phyloP scores from a whole-genome alignment of 1,284 basidiomycete genomes.

The Rhodotorula sp. region DNA sequence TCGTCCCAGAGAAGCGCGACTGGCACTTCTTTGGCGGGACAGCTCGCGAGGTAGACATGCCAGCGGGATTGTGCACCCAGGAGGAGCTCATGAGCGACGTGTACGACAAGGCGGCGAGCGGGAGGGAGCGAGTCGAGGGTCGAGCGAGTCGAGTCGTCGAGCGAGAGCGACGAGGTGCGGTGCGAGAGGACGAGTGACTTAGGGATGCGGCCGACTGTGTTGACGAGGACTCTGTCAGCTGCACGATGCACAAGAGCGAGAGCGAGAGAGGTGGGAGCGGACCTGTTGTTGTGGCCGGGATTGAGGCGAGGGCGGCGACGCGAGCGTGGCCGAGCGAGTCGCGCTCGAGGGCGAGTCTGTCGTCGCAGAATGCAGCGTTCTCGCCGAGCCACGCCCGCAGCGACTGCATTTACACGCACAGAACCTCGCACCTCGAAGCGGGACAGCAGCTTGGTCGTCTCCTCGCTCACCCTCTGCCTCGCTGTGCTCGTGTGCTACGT shows the following conservation, averaged over 20 bases:
- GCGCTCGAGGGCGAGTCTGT: background rate
- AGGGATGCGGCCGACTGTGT: conserved; percentile 50
- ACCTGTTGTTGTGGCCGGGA: background rate
- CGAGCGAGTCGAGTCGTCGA: background rate
- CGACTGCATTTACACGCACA: background rate
- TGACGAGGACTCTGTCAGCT: background rate
- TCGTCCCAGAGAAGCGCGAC: conserved; percentile 48
- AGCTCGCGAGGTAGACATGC: conserved; percentile 50
- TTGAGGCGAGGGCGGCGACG: background rate
- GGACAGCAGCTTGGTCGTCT: background rate
- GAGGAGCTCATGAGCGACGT: conserved; percentile 50
- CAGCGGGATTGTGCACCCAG: conserved; percentile 47
- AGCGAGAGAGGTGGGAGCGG: background rate
- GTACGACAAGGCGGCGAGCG: conserved; percentile 47
- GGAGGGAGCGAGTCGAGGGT: conserved; percentile 33
- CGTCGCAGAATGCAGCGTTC: conserved; percentile 3
- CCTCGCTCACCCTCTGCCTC: background rate
- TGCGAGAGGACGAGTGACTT: conserved; percentile 49
- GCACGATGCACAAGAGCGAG: no score
- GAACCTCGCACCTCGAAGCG: background rate
- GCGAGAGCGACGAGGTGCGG: conserved; percentile 41
- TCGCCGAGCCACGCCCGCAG: conserved; percentile 8
- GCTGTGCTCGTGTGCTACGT: background rate
- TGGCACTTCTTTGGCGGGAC: conserved; percentile 47
- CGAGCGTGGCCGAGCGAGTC: background rate